Conservation (phyloP, 2,329 filamentous ascomycete genomes). For the Cadophora malorum region DNA sequence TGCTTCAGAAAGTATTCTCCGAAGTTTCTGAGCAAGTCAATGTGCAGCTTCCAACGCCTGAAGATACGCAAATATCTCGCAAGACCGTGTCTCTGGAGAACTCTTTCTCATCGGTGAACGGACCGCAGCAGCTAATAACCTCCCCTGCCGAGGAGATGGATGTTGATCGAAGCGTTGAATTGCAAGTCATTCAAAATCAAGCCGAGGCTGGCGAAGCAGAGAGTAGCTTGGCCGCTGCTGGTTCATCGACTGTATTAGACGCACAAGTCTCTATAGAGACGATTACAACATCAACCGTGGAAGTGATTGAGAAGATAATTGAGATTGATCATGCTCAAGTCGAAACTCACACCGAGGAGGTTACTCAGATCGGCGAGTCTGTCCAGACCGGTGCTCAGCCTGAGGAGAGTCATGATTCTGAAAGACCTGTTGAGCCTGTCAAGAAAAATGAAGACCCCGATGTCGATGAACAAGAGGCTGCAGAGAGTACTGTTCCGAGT, state of each 20-base stretch:
- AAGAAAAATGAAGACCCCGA: background rate
- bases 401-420: background rate
- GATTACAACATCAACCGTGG: background rate
- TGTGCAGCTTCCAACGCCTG: constrained; percentile 40
- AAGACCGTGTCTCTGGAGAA: constrained; percentile 26
- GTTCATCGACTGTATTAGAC: background rate
- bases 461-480: background rate
- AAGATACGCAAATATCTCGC: constrained; percentile 37
- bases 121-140: background rate
- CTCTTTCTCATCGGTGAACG: constrained; percentile 27
- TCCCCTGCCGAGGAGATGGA: background rate
- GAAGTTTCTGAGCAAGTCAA: constrained; percentile 15
- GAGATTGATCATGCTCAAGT: background rate
- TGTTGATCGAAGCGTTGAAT: background rate
- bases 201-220: background rate
- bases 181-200: background rate
- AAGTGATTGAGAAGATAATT: background rate
- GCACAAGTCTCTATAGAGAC: background rate
- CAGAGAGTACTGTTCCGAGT: constrained; percentile 1
- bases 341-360: background rate
- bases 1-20: background rate
- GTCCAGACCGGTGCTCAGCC: background rate
- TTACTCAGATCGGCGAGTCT: background rate
- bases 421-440: background rate
- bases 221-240: background rate